These are phyloP conservation scores for Geotrichum cucujoidarum DNA, from an alignment of 1,139 yeast species.

Conservation along the genomic window DNA sequence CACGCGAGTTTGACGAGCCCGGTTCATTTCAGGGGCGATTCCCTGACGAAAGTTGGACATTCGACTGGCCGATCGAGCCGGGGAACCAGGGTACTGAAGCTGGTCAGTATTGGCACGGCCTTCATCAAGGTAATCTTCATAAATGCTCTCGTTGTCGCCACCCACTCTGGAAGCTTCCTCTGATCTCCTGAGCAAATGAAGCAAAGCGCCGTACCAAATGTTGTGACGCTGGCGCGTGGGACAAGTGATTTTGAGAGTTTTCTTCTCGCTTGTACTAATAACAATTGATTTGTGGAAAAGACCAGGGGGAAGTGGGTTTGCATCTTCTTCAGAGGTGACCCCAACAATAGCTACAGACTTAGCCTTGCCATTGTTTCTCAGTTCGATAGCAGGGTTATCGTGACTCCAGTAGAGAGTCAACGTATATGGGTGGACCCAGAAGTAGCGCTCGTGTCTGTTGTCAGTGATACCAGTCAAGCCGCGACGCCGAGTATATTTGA, in stretches of 20 bases:
- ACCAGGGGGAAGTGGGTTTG: slow-evolving; percentile 88
- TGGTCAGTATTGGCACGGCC: slow-evolving; percentile 5
- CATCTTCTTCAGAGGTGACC: slow-evolving; percentile 80
- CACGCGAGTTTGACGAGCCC: slow-evolving; percentile 12
- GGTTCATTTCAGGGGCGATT: slow-evolving; percentile 33
- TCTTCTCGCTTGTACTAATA: slow-evolving; percentile 62
- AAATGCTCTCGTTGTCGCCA: slow-evolving; percentile 19
- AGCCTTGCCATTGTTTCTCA: slow-evolving; percentile 45
- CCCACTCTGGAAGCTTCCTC: slow-evolving; percentile 48
- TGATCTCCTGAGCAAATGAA: slow-evolving; percentile 67
- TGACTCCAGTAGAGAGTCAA: slow-evolving; percentile 87
- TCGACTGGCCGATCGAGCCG: slow-evolving; percentile 21
- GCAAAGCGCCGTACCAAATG: slow-evolving; percentile 83
- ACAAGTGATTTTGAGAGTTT: slow-evolving; percentile 71
- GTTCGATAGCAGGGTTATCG: slow-evolving; percentile 68
- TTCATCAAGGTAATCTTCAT: slow-evolving; percentile 25
- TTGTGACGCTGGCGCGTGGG: slow-evolving; percentile 84
- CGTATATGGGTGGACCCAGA: slow-evolving; percentile 96
- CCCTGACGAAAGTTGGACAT: slow-evolving; percentile 29
- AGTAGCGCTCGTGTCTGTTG: slow-evolving; percentile 82
- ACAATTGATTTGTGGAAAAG: slow-evolving; percentile 79
- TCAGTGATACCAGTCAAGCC: slow-evolving; percentile 72
- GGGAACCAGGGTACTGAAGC: slow-evolving; percentile 2
- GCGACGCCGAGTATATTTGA: slow-evolving; percentile 80
- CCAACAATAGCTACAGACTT: slow-evolving; percentile 77